Percentiles rank a stretch among this genome's conserved stretches.
These are phyloP conservation scores for Fistulinella prunicolor DNA, from an alignment of 768 basidiomycete species.

Conservation along the genomic window DNA sequence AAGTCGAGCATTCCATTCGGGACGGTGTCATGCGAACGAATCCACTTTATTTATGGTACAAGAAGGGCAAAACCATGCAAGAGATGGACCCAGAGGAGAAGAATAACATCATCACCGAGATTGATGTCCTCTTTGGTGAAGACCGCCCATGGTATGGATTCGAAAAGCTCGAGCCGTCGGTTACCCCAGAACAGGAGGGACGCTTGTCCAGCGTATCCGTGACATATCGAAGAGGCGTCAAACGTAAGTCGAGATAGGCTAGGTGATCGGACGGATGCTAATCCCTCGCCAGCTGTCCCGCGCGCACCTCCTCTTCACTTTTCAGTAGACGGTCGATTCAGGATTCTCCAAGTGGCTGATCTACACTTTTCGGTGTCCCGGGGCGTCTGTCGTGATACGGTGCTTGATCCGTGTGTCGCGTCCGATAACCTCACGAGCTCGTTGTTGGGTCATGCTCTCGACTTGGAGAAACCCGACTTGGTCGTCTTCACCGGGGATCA, in stretches of 20 bases:
- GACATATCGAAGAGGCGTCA: conserved; percentile 70
- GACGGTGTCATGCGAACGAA: conserved; percentile 56
- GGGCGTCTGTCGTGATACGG: conserved; percentile 75
- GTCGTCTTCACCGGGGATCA: conserved; percentile 94
- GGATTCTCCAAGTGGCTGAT: conserved; percentile 88
- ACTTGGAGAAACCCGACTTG: conserved; percentile 82
- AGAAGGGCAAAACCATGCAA: conserved; percentile 57
- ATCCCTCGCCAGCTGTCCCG: conserved; percentile 50
- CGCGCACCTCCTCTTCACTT: conserved; percentile 80
- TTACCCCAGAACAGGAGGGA: conserved; percentile 43
- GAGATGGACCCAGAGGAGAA: conserved; percentile 60
- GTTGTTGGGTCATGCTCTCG: conserved; percentile 68
- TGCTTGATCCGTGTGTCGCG: conserved; percentile 44
- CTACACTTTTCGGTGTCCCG: conserved; percentile 85
- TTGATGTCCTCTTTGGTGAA: conserved; percentile 89
- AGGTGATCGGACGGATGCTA: not conserved
- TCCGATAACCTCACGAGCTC: conserved; percentile 81
- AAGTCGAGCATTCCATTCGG: conserved; percentile 57
- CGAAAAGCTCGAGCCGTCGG: conserved; percentile 61
- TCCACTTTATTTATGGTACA: conserved; percentile 78
- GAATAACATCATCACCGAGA: conserved; percentile 74
- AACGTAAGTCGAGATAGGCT: conserved; percentile 45
- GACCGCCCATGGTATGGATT: conserved; percentile 86
- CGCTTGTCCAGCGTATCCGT: conserved; percentile 56
- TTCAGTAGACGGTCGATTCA: conserved; percentile 79